Percentiles rank a stretch among this genome's conserved stretches.
Conservation (phyloP, 2,329 filamentous ascomycete genomes). For the Penicillium sclerotigenum region DNA sequence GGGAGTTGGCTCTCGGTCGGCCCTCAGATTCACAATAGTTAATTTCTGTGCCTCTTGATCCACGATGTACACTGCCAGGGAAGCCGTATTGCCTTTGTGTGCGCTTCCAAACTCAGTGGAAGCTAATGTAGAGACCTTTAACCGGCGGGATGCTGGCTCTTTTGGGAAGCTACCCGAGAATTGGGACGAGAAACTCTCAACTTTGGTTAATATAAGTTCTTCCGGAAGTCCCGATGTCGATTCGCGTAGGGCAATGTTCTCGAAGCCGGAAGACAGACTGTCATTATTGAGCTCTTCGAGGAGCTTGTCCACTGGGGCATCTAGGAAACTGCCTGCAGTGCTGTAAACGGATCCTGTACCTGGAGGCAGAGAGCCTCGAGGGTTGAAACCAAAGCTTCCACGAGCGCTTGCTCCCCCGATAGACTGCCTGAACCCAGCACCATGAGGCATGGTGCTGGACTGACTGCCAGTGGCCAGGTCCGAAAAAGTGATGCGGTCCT, state of each 20-base stretch:
- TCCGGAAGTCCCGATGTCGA: slow-evolving; percentile 68
- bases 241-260: slow-evolving; percentile 70
- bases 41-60: slow-evolving; percentile 66
- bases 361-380: slow-evolving; percentile 56
- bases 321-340: slow-evolving; percentile 60
- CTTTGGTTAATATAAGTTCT: slow-evolving; percentile 68
- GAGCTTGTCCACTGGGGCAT: slow-evolving; percentile 66
- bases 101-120: slow-evolving; percentile 39
- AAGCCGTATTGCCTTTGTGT: slow-evolving; percentile 31
- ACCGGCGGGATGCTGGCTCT: slow-evolving; percentile 24
- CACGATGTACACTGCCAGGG: slow-evolving; percentile 60
- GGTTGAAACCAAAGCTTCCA: slow-evolving; percentile 55
- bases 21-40: slow-evolving; percentile 62
- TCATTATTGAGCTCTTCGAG: slow-evolving; percentile 65
- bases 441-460: slow-evolving; percentile 34
- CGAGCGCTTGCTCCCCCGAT: slow-evolving; percentile 66
- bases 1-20: slow-evolving; percentile 44
- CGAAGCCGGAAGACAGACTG: slow-evolving; percentile 64
- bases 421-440: slow-evolving; percentile 62
- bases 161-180: slow-evolving; percentile 32
- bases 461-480: slow-evolving; percentile 59
- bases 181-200: slow-evolving; percentile 65
- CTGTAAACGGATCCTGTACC: slow-evolving; percentile 48
- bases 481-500: slow-evolving; percentile 75
- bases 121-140: slow-evolving; percentile 62